These are phyloP conservation scores for Gamsiella multidivaricata DNA, from an alignment of 192 early-diverging fungal species.

Conservation along the genomic window DNA sequence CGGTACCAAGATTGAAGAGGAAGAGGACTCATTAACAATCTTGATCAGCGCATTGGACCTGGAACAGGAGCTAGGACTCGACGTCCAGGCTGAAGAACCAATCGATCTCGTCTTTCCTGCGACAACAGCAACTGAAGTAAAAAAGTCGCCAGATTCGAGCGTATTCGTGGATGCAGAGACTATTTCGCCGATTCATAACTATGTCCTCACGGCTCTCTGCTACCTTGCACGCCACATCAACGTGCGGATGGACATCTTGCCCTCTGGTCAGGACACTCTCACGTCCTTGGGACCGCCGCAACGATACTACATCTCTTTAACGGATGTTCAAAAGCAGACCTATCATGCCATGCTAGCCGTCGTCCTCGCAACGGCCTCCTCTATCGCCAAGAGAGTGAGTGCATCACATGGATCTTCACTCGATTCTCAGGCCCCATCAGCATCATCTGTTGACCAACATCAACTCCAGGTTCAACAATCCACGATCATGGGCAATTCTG, in stretches of 20 bases:
- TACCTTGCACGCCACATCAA: conserved; percentile 49
- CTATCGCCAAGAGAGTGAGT: background rate
- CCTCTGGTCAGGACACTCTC: conserved; percentile 45
- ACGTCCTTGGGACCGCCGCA: conserved; percentile 43
- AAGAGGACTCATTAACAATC: conserved; percentile 1
- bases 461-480: conserved; percentile 25
- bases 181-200: conserved; percentile 26
- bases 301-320: conserved; percentile 24
- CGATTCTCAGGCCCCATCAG: conserved; percentile 1
- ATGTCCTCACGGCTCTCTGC: conserved; percentile 42
- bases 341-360: conserved; percentile 45
- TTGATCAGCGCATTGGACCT: conserved; percentile 23
- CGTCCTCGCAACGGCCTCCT: conserved; percentile 24
- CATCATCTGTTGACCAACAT: background rate
- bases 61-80: conserved; percentile 42
- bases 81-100: conserved; percentile 41
- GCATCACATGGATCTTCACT: background rate
- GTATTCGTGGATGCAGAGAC: conserved; percentile 4
- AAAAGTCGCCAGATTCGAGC: background rate
- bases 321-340: background rate
- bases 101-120: conserved; percentile 45
- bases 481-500: conserved; percentile 24
- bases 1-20: no score
- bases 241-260: conserved; percentile 44
- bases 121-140: background rate